Base-by-base conservation (phyloP, 163 green algal species). In the Picocystis sp. region DNA sequence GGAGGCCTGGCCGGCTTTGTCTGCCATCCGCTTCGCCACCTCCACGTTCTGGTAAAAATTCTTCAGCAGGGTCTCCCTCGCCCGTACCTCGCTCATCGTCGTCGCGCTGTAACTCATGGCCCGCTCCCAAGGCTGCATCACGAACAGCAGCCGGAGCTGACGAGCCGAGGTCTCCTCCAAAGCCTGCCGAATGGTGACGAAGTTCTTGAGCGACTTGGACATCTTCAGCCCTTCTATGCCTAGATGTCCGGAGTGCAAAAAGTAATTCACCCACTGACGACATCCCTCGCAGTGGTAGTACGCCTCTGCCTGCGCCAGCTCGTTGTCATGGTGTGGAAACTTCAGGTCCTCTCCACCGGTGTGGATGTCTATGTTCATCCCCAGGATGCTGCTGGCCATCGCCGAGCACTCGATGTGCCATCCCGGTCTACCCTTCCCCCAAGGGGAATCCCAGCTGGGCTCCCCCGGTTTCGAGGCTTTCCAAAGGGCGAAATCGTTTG, bases 341-440 rank as follows among this genome's bases (percentile, higher is more conserved):
- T 73, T 71, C 21, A 97, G 83, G 66, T 98, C 89, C 52, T 87
- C 78, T 3, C 89, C 89, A 0, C 89, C 89, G 0, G 66, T 82
- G 74, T 97, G 89, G 53, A 97, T 90, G 69, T 96, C 87, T 53
- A 97, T 66, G 22, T 54, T 60, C 17, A 58, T 14, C 15, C 89
- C 88, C 24, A 95, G 63, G 24, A 97, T 63, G 9, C 76, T 60
- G 45, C 47, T 77, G 6, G 89, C 89, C 89, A 97, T 98, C 13
- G 86, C 89, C 33, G 65, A 85, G 83, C 89, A 98, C 70, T 98
- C 89, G 56, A 98, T 98, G 71, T 98, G 89, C 89, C 89, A 98
- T n/a, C 89, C 81, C 25, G 87, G 88, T 13, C 89, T 57, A 0
- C 89, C 89, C 24, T 55, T 48, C 23, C 87, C 89, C 86, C 88